Evolutionary conservation across 768 basidiomycete genomes (phyloP).

Genomic region (Rhodotorula taiwanensis): DNA sequence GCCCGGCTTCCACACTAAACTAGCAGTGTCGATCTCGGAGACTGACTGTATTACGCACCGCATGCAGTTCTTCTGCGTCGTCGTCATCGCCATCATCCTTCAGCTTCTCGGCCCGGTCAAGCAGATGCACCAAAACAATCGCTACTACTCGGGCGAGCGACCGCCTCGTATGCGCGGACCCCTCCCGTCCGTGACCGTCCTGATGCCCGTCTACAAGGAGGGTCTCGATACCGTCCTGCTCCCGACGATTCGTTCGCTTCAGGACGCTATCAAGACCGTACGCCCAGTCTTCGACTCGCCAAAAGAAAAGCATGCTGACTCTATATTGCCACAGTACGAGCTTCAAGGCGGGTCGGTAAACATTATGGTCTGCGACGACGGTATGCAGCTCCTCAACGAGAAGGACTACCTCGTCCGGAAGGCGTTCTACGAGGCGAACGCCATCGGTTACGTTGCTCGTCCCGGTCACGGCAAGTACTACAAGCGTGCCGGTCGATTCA

Average conservation of each 20-base stretch:
- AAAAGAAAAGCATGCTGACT: no score
- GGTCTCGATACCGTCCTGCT: conserved; percentile 38
- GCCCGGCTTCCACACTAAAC: background rate
- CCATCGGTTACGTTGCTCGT: conserved; percentile 77
- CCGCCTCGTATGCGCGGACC: conserved; percentile 19
- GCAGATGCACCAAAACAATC: conserved; percentile 23
- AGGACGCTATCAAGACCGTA: conserved; percentile 27
- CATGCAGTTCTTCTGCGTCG: conserved; percentile 18
- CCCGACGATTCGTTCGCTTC: conserved; percentile 38
- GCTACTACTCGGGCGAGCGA: conserved; percentile 11
- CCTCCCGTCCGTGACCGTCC: conserved; percentile 16
- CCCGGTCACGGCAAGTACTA: conserved; percentile 65
- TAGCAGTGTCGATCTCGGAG: background rate
- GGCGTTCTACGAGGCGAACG: conserved; percentile 61
- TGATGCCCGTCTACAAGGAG: conserved; percentile 37
- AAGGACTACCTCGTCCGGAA: conserved; percentile 62
- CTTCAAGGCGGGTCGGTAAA: conserved; percentile 76
- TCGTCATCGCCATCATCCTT: conserved; percentile 20
- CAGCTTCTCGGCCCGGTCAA: conserved; percentile 21
- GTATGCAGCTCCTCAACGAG: conserved; percentile 60
- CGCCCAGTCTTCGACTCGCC: background rate
- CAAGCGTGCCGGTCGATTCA: conserved; percentile 80
- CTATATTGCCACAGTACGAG: conserved; percentile 53
- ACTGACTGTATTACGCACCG: background rate
- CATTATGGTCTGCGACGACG: conserved; percentile 78